Evolutionary conservation across 345 rosid genomes (phyloP), one percentile per base, ranked within the genome.

Genomic region (Noccaea caerulescens): DNA sequence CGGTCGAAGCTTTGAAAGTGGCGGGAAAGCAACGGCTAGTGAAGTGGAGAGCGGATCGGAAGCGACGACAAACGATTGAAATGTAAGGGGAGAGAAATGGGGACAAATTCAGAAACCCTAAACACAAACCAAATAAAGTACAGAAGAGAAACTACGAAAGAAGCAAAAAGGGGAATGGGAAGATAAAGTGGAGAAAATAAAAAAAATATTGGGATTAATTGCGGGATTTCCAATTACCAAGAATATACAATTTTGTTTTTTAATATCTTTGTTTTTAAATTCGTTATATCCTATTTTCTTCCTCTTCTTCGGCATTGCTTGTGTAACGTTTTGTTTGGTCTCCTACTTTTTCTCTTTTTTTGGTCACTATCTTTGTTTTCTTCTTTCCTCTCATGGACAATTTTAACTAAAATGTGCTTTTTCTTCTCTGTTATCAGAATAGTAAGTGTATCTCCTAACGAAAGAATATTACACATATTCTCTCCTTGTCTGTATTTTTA

Each of bases 21-120:
- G 96, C 92, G 92, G 94, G 96, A 92, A 87, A 67, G 27, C 45
- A 85, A 80, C 88, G 87, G 84, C 82, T 85, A 82, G 82, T 73
- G 23, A 3, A 13, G 0, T 6, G 44, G 44, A 20, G 13, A 20
- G 13, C 63, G 66, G 84, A 80, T 79, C 84, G 75, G 80, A 49
- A 23, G 72, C 41, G 78, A 74, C 63, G 79, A 34, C 57, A 63
- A 66, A 72, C 30, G 83, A 78, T 69, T 77, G 76, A 73, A 44
- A 75, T 12, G 27, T 11, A n/a, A 30, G 20, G 51, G 34, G 56
- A 0, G 66, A 67, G 56, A 23, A 23, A 45, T 67, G 65, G 76
- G 7, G 70, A 63, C 69, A 67, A 52, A 67, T 51, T 30, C 59
- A 60, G 72, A 82, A 87, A 81, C 88, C 93, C 91, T 85, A 84